Evolutionary conservation across 1,139 yeast species (phyloP), one percentile per base, ranked within the genome.

Genomic region (Arxiozyma heterogenica): DNA sequence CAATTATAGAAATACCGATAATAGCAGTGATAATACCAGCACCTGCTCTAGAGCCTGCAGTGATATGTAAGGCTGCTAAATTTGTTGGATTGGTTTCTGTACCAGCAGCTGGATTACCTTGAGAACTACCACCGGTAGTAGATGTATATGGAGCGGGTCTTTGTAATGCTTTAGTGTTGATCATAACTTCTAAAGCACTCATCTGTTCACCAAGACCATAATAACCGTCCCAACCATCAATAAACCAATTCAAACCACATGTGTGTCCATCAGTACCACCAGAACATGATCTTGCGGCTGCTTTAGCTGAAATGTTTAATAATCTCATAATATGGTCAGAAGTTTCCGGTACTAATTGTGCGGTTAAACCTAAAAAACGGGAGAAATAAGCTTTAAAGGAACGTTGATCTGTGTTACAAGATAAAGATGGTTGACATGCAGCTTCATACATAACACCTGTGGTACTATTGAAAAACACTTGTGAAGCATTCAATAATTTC

Each of bases 121-220:
- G 57, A 2, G 86, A 79, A 4, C 84, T 70, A 49, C 87, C 93
- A 58, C 91, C 91, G 49, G 75, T 69, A 3, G 64, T 61, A 20
- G 79, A 76, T 9, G 86, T 82, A 57, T 74, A 81, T 41, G 86
- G 90, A 56, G 81, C 78, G 23, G 78, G 81, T 58, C 75, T 75
- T 42, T 77, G 72, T 53, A 75, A 69, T 23, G 80, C 80, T 65
- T 82, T 73, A 53, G 85, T 75, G 60, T 79, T 83, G 60, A 83
- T 86, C 65, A 90, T 78, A 4, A 81, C 81, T 67, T 90, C 97
- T 55, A 90, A 74, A 0, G 97, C 95, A 50, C 82, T 71, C 86
- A 91, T 87, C 70, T 91, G 96, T 71, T 91, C 97, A 59, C 98
- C 98, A 44, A 91, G 76, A n/a, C 98, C 98, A 62, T 80, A 90